Percentiles rank a stretch among this genome's conserved stretches.
Evolutionary conservation across 1,139 yeast species (phyloP).

Genomic region (Taiozyma sp.): DNA sequence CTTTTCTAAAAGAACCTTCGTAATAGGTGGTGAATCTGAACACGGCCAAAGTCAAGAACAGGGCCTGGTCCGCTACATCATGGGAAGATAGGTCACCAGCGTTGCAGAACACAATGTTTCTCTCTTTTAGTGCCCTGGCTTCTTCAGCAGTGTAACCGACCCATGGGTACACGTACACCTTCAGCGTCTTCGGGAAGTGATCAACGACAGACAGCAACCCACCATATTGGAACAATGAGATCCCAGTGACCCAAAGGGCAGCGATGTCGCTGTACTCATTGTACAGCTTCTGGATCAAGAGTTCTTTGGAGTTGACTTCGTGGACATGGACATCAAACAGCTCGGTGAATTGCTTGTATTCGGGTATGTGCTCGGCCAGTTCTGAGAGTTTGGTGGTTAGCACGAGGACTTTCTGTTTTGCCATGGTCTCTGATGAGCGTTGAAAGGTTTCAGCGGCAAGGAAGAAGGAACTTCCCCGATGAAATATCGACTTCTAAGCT

Average conservation of each 20-base stretch:
- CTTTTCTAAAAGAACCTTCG: slow-evolving; percentile 37
- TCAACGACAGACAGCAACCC: slow-evolving; percentile 47
- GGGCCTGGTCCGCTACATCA: slow-evolving; percentile 57
- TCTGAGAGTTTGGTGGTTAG: slow-evolving; percentile 12
- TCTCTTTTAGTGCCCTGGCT: slow-evolving; percentile 40
- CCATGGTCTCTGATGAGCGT: background rate
- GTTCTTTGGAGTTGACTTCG: slow-evolving; percentile 18
- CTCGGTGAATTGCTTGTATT: slow-evolving; percentile 12
- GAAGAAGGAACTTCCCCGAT: background rate
- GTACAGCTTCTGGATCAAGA: slow-evolving; percentile 21
- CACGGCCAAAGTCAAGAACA: slow-evolving; percentile 54
- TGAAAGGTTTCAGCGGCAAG: background rate
- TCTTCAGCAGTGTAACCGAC: slow-evolving; percentile 50
- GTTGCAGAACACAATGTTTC: slow-evolving; percentile 18
- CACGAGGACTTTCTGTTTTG: slow-evolving; percentile 6
- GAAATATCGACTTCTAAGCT: background rate
- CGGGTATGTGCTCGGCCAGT: slow-evolving; percentile 20
- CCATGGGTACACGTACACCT: slow-evolving; percentile 59
- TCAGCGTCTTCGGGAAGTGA: slow-evolving; percentile 46
- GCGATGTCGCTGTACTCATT: slow-evolving; percentile 30
- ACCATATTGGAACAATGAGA: slow-evolving; percentile 55
- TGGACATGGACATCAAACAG: slow-evolving; percentile 7
- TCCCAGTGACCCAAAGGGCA: slow-evolving; percentile 56
- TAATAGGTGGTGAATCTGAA: slow-evolving; percentile 57
- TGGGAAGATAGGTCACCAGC: slow-evolving; percentile 21